Conservation (phyloP, 768 basidiomycete genomes). For the Tricholoma matsutake region DNA sequence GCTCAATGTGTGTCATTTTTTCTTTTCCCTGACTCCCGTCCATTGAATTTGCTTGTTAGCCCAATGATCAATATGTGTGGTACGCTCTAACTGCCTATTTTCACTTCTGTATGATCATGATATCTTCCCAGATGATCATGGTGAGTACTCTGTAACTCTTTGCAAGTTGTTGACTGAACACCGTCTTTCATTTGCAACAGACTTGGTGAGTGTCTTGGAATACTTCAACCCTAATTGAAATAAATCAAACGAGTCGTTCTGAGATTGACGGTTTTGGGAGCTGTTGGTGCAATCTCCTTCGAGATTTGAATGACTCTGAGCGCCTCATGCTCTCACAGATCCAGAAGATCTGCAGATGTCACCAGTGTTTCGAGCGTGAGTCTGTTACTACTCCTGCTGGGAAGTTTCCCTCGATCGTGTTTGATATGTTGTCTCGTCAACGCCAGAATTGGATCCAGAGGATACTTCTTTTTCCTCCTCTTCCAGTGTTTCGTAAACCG, state of each 20-base stretch:
- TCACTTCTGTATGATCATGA: background rate
- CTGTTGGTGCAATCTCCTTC: slow-evolving; percentile 44
- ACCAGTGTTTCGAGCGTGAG: slow-evolving; percentile 69
- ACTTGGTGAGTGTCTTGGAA: slow-evolving; percentile 18
- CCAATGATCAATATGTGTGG: slow-evolving; percentile 89
- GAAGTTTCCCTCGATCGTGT: background rate
- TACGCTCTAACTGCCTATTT: slow-evolving; percentile 28
- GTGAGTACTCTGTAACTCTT: slow-evolving; percentile 36
- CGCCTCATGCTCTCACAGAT: slow-evolving; percentile 40
- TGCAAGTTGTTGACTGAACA: slow-evolving; percentile 1
- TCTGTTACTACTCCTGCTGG: background rate
- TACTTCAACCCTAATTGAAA: background rate
- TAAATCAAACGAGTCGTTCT: background rate
- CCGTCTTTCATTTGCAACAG: slow-evolving; percentile 4
- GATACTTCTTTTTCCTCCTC: slow-evolving; percentile 89
- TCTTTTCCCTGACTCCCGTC: slow-evolving; percentile 5
- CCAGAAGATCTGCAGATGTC: slow-evolving; percentile 75
- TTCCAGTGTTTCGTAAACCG: slow-evolving; percentile 93
- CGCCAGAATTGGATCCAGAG: slow-evolving; percentile 72
- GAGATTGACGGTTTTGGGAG: slow-evolving; percentile 87
- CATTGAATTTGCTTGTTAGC: slow-evolving; percentile 32
- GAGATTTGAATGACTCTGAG: background rate
- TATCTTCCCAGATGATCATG: slow-evolving; percentile 66
- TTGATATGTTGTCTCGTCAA: background rate
- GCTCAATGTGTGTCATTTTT: slow-evolving; percentile 67